Percentiles rank a stretch among this genome's conserved stretches.
These are phyloP conservation scores for Lophiotrema nucula DNA, from an alignment of 495 filamentous ascomycete species.

Conservation along the genomic window DNA sequence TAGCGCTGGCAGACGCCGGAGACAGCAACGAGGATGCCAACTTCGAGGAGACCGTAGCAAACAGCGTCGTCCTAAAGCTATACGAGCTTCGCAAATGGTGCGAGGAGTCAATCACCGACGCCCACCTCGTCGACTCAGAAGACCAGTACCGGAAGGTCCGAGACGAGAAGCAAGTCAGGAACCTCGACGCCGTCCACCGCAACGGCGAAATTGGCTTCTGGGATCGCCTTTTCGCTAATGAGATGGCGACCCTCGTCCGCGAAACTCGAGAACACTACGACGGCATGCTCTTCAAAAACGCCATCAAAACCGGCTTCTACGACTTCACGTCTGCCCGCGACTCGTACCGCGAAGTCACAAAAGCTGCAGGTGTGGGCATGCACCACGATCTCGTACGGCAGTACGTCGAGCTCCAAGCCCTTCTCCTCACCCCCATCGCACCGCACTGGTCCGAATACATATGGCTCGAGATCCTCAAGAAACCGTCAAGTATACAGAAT, in stretches of 20 bases:
- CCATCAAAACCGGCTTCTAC: slow-evolving; percentile 86
- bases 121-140: slow-evolving; percentile 30
- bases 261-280: slow-evolving; percentile 76
- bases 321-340: slow-evolving; percentile 76
- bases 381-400: slow-evolving; percentile 70
- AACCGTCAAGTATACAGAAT: slow-evolving; percentile 72
- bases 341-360: slow-evolving; percentile 80
- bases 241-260: slow-evolving; percentile 78
- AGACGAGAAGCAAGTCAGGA: slow-evolving; percentile 60
- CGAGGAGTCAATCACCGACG: slow-evolving; percentile 68
- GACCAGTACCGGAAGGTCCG: slow-evolving; percentile 37
- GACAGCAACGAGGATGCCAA: slow-evolving; percentile 65
- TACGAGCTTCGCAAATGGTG: slow-evolving; percentile 89
- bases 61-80: slow-evolving; percentile 82
- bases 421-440: slow-evolving; percentile 74
- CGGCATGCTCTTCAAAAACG: slow-evolving; percentile 80
- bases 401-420: slow-evolving; percentile 85
- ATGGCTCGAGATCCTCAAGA: slow-evolving; percentile 82
- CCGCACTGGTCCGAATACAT: slow-evolving; percentile 96
- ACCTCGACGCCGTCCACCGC: slow-evolving; percentile 49
- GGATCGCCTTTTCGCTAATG: slow-evolving; percentile 89
- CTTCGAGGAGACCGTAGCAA: slow-evolving; percentile 92
- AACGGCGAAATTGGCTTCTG: slow-evolving; percentile 68
- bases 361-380: slow-evolving; percentile 73
- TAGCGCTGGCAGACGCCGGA: slow-evolving; percentile 91